These are phyloP conservation scores for Venturia effusa DNA, from an alignment of 2,329 filamentous ascomycete species.

Conservation along the genomic window DNA sequence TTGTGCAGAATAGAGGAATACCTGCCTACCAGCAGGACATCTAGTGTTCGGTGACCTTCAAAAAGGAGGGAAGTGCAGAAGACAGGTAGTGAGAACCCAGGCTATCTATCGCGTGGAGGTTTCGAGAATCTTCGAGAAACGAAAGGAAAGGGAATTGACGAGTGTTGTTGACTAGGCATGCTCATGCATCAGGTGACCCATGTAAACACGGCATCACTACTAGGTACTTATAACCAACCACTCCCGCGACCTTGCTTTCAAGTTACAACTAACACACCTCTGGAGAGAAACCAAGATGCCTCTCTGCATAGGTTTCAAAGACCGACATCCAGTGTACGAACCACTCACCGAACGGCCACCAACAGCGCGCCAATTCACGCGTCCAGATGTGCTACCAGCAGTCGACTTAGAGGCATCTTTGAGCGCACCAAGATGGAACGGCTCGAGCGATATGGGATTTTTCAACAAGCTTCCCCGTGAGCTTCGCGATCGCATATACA, in stretches of 20 bases:
- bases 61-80: too few species aligned
- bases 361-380: not conserved
- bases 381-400: not conserved
- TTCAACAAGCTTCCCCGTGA: not conserved
- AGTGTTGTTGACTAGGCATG: too few species aligned
- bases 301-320: not conserved
- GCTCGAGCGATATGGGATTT: not conserved
- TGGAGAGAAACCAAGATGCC: not conserved
- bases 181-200: not conserved
- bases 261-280: not conserved
- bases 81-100: too few species aligned
- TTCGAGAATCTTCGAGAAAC: too few species aligned
- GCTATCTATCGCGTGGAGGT: too few species aligned
- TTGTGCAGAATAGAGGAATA: conserved; percentile 17
- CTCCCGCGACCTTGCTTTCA: not conserved
- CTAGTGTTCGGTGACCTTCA: too few species aligned
- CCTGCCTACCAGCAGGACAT: conserved; percentile 11
- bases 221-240: too few species aligned
- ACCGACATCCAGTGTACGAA: not conserved
- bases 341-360: not conserved
- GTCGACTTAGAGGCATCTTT: not conserved
- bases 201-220: too few species aligned
- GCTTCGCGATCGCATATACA: not conserved
- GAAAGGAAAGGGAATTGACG: too few species aligned
- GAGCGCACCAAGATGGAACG: not conserved